A percentile compares a stretch with the other conserved stretches of the same genome.
These are phyloP conservation scores for Sophora flavescens DNA, from an alignment of 306 rosid species.

Conservation along the genomic window DNA sequence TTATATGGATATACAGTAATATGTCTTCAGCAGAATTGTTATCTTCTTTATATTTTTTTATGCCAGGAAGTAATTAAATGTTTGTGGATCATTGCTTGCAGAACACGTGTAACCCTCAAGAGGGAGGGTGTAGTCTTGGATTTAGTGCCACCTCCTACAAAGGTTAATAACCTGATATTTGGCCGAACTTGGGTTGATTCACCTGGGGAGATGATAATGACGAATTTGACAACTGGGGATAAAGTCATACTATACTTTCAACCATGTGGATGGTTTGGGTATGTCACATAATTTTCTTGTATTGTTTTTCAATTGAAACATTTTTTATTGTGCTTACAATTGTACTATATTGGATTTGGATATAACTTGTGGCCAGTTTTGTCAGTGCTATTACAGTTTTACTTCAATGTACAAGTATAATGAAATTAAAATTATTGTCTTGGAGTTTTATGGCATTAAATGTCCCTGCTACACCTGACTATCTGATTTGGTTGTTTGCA, in stretches of 20 bases:
- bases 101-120: slow-evolving; percentile 78
- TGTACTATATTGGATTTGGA: neutral
- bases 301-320: slow-evolving; percentile 5
- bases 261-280: slow-evolving; percentile 96
- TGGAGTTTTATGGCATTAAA: neutral
- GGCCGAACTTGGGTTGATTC: slow-evolving; percentile 91
- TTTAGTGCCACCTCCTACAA: slow-evolving; percentile 86
- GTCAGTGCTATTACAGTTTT: neutral
- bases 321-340: neutral
- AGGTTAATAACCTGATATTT: slow-evolving; percentile 79
- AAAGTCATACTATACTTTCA: slow-evolving; percentile 78
- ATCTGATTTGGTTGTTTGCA: slow-evolving; percentile 1
- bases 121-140: slow-evolving; percentile 70
- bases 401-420: neutral
- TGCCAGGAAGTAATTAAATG: neutral
- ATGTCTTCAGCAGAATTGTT: slow-evolving; percentile 14
- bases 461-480: neutral
- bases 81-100: slow-evolving; percentile 46
- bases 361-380: neutral
- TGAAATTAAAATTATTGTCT: slow-evolving; percentile 6
- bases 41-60: neutral
- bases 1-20: neutral
- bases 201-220: slow-evolving; percentile 84
- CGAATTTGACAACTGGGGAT: slow-evolving; percentile 81
- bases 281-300: slow-evolving; percentile 23